phyloP scores from a whole-genome alignment of 768 basidiomycete species.

The Mycena floridula region DNA sequence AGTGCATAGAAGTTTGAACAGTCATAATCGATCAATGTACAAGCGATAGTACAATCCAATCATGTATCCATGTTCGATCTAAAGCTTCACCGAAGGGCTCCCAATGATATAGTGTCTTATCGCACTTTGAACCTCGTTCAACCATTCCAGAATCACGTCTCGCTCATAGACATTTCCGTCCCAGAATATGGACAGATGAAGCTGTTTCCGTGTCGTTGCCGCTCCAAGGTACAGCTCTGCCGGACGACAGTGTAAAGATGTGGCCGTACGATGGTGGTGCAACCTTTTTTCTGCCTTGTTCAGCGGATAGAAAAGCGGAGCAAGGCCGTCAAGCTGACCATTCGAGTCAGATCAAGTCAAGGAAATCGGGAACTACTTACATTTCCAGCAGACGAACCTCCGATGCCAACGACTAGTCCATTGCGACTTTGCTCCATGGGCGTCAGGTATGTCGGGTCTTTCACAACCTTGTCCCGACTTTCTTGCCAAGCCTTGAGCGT shows the following conservation, averaged over 20 bases:
- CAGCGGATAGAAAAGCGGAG: slow-evolving; percentile 12
- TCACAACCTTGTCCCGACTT: slow-evolving; percentile 4
- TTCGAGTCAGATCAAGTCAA: neutral
- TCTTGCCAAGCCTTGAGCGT: slow-evolving; percentile 5
- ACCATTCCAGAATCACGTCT: slow-evolving; percentile 26
- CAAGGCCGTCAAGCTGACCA: slow-evolving; percentile 11
- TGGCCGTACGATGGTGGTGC: slow-evolving; percentile 10
- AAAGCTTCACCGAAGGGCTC: no score
- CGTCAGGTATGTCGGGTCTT: slow-evolving; percentile 10
- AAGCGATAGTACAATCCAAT: no score
- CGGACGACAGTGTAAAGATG: slow-evolving; percentile 23
- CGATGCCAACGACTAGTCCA: slow-evolving; percentile 19
- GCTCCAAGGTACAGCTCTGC: slow-evolving; percentile 26
- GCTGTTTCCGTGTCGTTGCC: slow-evolving; percentile 7
- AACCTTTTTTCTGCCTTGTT: slow-evolving; percentile 23
- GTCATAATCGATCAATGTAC: no score
- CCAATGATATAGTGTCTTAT: slow-evolving; percentile 24
- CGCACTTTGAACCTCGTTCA: slow-evolving; percentile 20
- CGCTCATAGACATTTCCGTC: slow-evolving; percentile 26
- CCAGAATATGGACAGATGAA: slow-evolving; percentile 18
- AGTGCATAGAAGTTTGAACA: no score
- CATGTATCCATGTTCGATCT: no score
- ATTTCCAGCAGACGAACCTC: slow-evolving; percentile 35
- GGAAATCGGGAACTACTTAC: slow-evolving; percentile 16
- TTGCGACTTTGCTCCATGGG: slow-evolving; percentile 2